Base-by-base conservation (phyloP, 805 yeast species). In the Ogataea pignaliae region DNA sequence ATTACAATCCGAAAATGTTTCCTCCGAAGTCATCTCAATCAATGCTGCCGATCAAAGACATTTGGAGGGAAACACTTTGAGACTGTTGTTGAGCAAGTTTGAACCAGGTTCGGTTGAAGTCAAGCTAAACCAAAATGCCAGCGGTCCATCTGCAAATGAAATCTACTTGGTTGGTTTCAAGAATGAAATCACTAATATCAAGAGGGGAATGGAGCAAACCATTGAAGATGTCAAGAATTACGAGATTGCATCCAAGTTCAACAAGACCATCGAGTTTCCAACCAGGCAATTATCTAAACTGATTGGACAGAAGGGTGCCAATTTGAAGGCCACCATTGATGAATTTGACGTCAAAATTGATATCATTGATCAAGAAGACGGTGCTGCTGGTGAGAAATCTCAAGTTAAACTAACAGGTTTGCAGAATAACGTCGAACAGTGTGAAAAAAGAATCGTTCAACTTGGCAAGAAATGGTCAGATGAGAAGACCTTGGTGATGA, bases 231-330 rank as follows among this genome's bases (percentile, higher is more conserved):
- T 72, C 31, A 61, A 67, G 43, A 66, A 66, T 47, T 65, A 64
- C 45, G 71, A 64, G 41, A 54, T 53, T 43, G 70, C 70, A 10
- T 64, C 68, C 11, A 66, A 66, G 32, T 72, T 72, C 64, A 55
- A 59, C 45, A 60, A 75, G 14, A 67, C 76, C 15, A 65, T 83
- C 42, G 72, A 70, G 29, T 81, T 88, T 60, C 95, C 97, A 49
- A 65, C 80, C 2, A 68, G 72, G 41, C 77, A 80, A 39, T 69
- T 91, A 47, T 76, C 93, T 28, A 81, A 93, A 66, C 72, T 95
- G 42, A 88, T 93, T 64, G 99, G 99, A 53, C 85, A 84, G 61
- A 85, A 79, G 48, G 99, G 99, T 44, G 69, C 87, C 36, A 79
- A 81, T 59, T 68, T 93, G 59, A 77, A 78, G 53, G 70, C 77